These are phyloP conservation scores for Theileria orientalis DNA, from an alignment of 169 alveolate genomes.

Conservation along the genomic window DNA sequence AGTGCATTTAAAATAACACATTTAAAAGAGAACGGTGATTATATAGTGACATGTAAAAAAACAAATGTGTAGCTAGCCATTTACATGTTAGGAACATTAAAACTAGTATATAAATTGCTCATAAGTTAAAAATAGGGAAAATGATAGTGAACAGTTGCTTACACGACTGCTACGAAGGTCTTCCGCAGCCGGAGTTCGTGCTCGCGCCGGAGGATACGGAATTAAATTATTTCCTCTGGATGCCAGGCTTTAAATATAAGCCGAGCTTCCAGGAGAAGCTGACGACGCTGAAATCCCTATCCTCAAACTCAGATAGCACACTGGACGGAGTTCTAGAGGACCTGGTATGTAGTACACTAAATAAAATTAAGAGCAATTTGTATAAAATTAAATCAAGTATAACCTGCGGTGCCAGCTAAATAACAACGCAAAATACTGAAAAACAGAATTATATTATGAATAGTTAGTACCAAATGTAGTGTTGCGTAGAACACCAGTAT, in stretches of 20 bases:
- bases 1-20: too few relatives aligned
- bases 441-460: too few relatives aligned
- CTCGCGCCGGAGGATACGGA: conserved; percentile 66
- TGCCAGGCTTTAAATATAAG: conserved; percentile 66
- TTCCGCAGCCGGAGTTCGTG: conserved; percentile 68
- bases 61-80: too few relatives aligned
- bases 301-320: conserved; percentile 19
- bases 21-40: too few relatives aligned
- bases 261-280: conserved; percentile 58
- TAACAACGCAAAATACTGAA: too few relatives aligned
- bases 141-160: conserved; percentile 54
- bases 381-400: neutral
- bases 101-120: too few relatives aligned
- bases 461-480: too few relatives aligned
- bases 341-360: conserved; percentile 40
- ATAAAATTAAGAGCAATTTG: neutral
- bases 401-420: neutral
- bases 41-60: too few relatives aligned
- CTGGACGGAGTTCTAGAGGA: conserved; percentile 62
- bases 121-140: conserved; percentile 11
- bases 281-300: conserved; percentile 38
- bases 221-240: conserved; percentile 64
- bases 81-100: too few relatives aligned
- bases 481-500: too few relatives aligned
- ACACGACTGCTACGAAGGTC: conserved; percentile 54